These are phyloP conservation scores for Chytriomyces confervae DNA, from an alignment of 192 early-diverging fungal genomes.

Conservation along the genomic window DNA sequence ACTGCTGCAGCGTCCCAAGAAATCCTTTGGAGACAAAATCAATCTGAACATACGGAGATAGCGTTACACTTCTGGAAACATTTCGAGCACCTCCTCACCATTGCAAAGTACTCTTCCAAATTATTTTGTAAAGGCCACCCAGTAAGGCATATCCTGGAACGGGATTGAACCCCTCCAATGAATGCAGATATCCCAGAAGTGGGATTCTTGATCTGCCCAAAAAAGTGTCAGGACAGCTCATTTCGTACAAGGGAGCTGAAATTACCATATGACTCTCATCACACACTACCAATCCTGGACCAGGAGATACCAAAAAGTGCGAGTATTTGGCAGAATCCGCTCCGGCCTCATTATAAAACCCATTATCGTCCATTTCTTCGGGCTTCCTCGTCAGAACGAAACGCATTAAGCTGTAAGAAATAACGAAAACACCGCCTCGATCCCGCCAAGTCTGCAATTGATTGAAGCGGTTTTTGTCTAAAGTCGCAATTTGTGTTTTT, in stretches of 20 bases:
- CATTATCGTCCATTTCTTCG: background rate
- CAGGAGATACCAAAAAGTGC: constrained; percentile 60
- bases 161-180: constrained; percentile 57
- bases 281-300: constrained; percentile 73
- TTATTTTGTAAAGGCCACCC: constrained; percentile 88
- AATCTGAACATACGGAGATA: background rate
- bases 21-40: constrained; percentile 19
- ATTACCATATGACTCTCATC: constrained; percentile 80
- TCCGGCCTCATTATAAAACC: too few species aligned
- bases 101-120: constrained; percentile 71
- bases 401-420: constrained; percentile 70
- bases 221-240: constrained; percentile 27
- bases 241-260: background rate
- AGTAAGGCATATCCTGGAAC: constrained; percentile 73
- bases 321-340: background rate
- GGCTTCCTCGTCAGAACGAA: constrained; percentile 34
- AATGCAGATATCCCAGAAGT: constrained; percentile 18
- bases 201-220: constrained; percentile 47
- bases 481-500: background rate
- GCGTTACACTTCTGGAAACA: background rate
- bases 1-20: constrained; percentile 8
- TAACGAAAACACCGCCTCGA: constrained; percentile 71
- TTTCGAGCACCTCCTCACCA: constrained; percentile 16
- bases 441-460: constrained; percentile 61
- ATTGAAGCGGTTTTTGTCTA: constrained; percentile 28